Conservation (phyloP, 2,329 filamentous ascomycete genomes). For the Exophiala sp. region DNA sequence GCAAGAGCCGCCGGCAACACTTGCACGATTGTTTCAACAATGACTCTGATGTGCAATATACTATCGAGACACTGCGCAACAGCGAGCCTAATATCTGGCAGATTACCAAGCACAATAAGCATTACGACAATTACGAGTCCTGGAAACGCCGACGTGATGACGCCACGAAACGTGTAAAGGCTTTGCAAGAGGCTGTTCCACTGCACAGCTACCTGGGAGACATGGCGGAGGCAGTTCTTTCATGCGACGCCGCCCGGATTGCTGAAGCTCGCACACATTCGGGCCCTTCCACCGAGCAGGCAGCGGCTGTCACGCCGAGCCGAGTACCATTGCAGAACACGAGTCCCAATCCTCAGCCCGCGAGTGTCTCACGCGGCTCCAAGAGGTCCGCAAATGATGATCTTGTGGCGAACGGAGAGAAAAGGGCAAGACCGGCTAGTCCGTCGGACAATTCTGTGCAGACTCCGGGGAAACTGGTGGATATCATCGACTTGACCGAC, state of each 20-base stretch:
- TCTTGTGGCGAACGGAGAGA: neutral
- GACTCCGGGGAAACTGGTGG: neutral
- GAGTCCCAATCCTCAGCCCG: neutral
- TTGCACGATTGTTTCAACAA: neutral
- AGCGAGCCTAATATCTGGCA: conserved; percentile 6
- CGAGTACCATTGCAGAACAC: neutral
- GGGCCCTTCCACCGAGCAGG: too few relatives aligned
- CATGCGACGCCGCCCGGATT: neutral
- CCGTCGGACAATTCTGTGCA: neutral
- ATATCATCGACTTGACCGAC: neutral
- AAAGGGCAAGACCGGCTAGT: neutral
- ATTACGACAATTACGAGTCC: neutral
- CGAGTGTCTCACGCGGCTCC: neutral
- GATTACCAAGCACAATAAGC: conserved; percentile 3
- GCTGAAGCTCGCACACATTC: too few relatives aligned
- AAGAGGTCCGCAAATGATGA: neutral
- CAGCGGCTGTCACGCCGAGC: too few relatives aligned
- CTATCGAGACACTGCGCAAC: conserved; percentile 2
- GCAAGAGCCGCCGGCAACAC: conserved; percentile 1
- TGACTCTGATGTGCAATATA: neutral
- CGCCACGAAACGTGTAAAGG: neutral
- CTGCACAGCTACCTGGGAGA: neutral
- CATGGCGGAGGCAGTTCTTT: neutral
- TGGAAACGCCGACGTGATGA: conserved; percentile 1
- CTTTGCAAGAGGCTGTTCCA: neutral